Base-by-base conservation (phyloP, 768 basidiomycete genomes). In the Pleurotus ostreatus region DNA sequence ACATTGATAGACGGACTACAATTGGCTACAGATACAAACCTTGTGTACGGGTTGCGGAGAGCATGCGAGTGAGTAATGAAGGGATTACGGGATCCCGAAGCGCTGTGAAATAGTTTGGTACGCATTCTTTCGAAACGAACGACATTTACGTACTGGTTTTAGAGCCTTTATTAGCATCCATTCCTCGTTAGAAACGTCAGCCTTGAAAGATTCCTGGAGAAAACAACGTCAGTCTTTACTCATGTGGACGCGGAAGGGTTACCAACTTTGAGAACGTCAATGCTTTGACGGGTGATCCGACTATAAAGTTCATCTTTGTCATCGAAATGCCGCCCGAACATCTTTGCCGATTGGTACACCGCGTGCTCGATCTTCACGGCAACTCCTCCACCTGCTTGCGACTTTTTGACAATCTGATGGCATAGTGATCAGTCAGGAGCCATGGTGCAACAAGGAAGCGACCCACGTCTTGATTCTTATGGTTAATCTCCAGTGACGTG, bases 301-400 rank as follows among this genome's bases (percentile, higher is more conserved):
- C 93, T 94, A 52, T 94, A 78, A 39, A 98, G 69, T 63, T 98
- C 97, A 68, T 98, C 95, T 72, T 96, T 92, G 46, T 98, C 95
- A 64, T 91, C 89, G 66, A 94, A 98, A 72, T 98, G 96, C 62
- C 95, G 85, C 4, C 95, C 94, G 66, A 90, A 98, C 85, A 94
- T 88, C 73, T 94, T 96, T 25, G 94, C 86, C 22, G 90, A 89
- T 72, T 98, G 90, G 70, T 98, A 94, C 9, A 95, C 88, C 3
- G 94, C 95, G 69, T 96, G 91, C 70, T 98, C 97, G 58, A 98
- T 98, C 80, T 98, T 99, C 63, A 98, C 91, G 0, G 97, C 96
- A 12, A 98, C 95, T 66, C 97, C 96, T 47, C 82, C 95, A 64
- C 94, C 96, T n/a, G 92, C 86, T 70, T 98, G 94, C 2, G 86